Evolutionary conservation across 75 land plant species (phyloP).

Genomic region (Cunninghamia lanceolata): DNA sequence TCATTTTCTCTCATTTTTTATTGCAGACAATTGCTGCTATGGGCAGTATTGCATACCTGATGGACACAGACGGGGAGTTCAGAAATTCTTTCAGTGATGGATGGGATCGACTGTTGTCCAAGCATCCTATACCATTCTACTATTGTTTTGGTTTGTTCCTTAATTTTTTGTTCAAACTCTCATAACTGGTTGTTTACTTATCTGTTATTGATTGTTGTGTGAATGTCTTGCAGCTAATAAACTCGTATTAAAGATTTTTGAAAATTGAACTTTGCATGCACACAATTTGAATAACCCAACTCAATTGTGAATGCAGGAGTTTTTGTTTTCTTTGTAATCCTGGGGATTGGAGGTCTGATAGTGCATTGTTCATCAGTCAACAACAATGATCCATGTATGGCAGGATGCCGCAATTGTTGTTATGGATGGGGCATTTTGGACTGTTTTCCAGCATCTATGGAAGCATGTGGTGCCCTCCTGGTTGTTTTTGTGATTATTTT

Average conservation of each 20-base stretch:
- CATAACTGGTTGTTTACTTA: neutral
- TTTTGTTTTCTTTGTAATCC: conserved; percentile 61
- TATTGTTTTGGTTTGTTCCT: conserved; percentile 74
- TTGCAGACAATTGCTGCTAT: conserved; percentile 68
- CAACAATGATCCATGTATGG: conserved; percentile 49
- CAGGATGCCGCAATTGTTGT: conserved; percentile 79
- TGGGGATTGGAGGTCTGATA: conserved; percentile 72
- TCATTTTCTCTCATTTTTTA: neutral
- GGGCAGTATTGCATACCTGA: conserved; percentile 67
- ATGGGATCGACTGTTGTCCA: conserved; percentile 84
- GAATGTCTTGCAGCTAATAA: neutral
- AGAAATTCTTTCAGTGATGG: conserved; percentile 78
- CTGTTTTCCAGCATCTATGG: conserved; percentile 89
- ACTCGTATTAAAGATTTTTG: too few species aligned
- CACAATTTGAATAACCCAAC: too few species aligned
- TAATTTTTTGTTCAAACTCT: neutral
- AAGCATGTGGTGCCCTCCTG: conserved; percentile 76
- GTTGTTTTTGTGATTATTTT: conserved; percentile 65
- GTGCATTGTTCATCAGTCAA: conserved; percentile 62
- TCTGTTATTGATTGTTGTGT: neutral
- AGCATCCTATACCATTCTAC: conserved; percentile 92
- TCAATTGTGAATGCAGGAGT: conserved; percentile 44
- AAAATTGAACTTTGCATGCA: too few species aligned
- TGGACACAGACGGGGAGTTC: conserved; percentile 86
- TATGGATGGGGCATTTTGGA: conserved; percentile 89